Evolutionary conservation across 495 filamentous ascomycete species (phyloP).

Genomic region (Annulohypoxylon nitens): DNA sequence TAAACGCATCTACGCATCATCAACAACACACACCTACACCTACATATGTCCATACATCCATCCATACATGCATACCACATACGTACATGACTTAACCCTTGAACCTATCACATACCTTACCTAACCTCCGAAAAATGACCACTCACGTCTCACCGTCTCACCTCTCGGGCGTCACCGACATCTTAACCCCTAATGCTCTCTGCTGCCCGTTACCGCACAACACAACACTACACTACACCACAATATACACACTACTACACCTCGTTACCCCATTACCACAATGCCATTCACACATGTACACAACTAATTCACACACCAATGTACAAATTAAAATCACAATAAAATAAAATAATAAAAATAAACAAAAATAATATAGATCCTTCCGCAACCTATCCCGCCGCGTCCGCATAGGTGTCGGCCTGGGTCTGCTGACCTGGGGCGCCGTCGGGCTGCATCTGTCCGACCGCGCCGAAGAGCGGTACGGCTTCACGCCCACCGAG

Average conservation of each 20-base stretch:
- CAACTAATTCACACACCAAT: not conserved
- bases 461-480: constrained; percentile 58
- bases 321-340: not conserved
- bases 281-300: not conserved
- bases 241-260: not conserved
- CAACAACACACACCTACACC: not conserved
- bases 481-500: constrained; percentile 60
- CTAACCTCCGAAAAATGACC: constrained; percentile 22
- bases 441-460: constrained; percentile 55
- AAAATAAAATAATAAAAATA: not conserved
- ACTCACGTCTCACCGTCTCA: constrained; percentile 40
- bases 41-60: constrained; percentile 12
- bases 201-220: not conserved
- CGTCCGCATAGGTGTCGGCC: constrained; percentile 55
- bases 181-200: not conserved
- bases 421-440: constrained; percentile 61
- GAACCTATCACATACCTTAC: constrained; percentile 14
- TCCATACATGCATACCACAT: constrained; percentile 12
- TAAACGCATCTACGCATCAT: constrained; percentile 25
- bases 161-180: constrained; percentile 45
- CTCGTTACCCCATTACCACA: not conserved
- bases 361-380: constrained; percentile 29
- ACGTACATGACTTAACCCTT: constrained; percentile 6
- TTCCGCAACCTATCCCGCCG: constrained; percentile 57
- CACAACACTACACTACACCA: not conserved